Evolutionary conservation across 257 asterid species (phyloP), one percentile per base, ranked within the genome.

Genomic region (Dorcoceras hygrometricum): DNA sequence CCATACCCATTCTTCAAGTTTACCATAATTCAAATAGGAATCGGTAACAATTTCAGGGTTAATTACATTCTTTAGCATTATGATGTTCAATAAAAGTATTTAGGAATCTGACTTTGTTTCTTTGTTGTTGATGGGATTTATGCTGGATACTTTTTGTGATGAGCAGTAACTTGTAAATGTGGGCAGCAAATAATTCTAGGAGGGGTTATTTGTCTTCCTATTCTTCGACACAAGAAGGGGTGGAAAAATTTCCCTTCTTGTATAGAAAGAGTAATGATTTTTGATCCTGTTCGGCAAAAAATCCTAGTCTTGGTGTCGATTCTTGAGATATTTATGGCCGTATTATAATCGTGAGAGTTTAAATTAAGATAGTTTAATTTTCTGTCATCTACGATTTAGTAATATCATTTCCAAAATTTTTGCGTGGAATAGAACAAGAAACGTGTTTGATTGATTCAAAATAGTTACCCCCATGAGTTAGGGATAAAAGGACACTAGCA

Each of bases 1-100:
- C 99, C 99, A 23, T 81, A 90, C 58, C 99, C 97, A 3, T 94
- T 65, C 80, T 94, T 90, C 89, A 88, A 81, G 82, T 94, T 94
- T 76, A 88, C 96, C 34, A 73, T 94, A 57, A 59, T 94, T 63
- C 99, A 94, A 67, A 84, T 94, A 75, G 99, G 96, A 73, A 94
- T 94, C 55, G 99, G 99, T 84, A 77, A 78, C 75, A 34, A 56
- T 43, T 60, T 48, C 14, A n/a, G 65, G 11, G 55, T 43, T 34
- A 28, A 53, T 48, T 20, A 11, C 69, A 18, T 78, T 27, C 63
- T 63, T 22, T 51, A 48, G 16, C 53, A 23, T 6, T 43, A 14
- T 46, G 54, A 46, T 1, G 22, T 46, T 46, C 54, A 14, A 14
- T 46, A 5, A 0, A 46, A 46, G 54, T 16, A 19, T 46, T 46